Evolutionary conservation across 1,139 yeast genomes (phyloP).

Genomic region (Lodderomyces elongisporus): DNA sequence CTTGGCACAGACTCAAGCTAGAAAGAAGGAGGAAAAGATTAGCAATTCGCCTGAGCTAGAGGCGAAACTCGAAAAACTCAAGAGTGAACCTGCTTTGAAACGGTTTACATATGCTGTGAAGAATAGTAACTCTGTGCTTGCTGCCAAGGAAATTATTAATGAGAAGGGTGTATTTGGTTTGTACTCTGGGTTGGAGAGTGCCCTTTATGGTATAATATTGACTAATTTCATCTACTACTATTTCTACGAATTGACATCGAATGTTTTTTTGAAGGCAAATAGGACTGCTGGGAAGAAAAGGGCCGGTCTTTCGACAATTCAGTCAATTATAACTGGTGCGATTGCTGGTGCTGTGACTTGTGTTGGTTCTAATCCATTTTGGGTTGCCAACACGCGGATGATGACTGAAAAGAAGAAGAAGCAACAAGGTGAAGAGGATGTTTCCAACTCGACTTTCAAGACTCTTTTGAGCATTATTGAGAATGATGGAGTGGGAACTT

Average conservation of each 20-base stretch:
- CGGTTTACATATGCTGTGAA: slow-evolving; percentile 12
- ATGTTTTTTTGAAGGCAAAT: slow-evolving; percentile 45
- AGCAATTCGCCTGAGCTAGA: slow-evolving; percentile 2
- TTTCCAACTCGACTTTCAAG: slow-evolving; percentile 38
- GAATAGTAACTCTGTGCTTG: slow-evolving; percentile 24
- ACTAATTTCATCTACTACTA: slow-evolving; percentile 89
- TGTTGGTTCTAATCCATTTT: slow-evolving; percentile 83
- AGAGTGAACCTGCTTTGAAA: neutral
- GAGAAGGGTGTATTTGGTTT: slow-evolving; percentile 69
- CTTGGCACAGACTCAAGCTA: slow-evolving; percentile 66
- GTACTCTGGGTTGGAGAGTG: slow-evolving; percentile 84
- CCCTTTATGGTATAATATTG: slow-evolving; percentile 77
- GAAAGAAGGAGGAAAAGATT: slow-evolving; percentile 23
- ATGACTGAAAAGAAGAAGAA: slow-evolving; percentile 55
- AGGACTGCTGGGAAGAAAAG: slow-evolving; percentile 14
- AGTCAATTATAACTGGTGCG: slow-evolving; percentile 76
- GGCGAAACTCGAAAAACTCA: neutral
- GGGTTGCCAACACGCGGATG: slow-evolving; percentile 88
- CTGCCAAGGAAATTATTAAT: slow-evolving; percentile 44
- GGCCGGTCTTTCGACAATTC: slow-evolving; percentile 55
- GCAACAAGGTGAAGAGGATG: slow-evolving; percentile 15
- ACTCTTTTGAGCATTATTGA: slow-evolving; percentile 59
- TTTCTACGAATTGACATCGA: slow-evolving; percentile 71
- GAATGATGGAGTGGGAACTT: slow-evolving; percentile 65
- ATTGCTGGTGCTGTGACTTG: slow-evolving; percentile 87